Conservation (phyloP, 148 eudicot genomes). For the Fallopia convolvulus region DNA sequence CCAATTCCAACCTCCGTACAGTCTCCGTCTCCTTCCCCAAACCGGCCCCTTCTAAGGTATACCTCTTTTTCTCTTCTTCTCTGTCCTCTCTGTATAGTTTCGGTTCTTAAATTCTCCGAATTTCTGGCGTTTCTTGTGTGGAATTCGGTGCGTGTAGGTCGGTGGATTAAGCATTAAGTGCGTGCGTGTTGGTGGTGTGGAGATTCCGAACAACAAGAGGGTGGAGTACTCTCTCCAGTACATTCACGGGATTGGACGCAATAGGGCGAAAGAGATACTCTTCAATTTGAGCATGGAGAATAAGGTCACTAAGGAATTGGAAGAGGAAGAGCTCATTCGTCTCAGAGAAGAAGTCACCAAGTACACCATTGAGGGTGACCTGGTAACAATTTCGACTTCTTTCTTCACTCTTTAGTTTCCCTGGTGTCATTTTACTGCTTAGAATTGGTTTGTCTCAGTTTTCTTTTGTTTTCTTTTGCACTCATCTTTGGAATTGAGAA, state of each 20-base stretch:
- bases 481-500: not conserved
- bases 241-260: slow-evolving; percentile 56
- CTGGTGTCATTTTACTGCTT: not conserved
- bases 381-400: slow-evolving; percentile 24
- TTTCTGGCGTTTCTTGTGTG: not conserved
- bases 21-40: slow-evolving; percentile 31
- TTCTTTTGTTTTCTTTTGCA: not conserved
- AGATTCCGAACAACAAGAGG: slow-evolving; percentile 52
- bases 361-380: slow-evolving; percentile 67
- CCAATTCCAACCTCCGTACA: slow-evolving; percentile 14
- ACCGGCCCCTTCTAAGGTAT: slow-evolving; percentile 36
- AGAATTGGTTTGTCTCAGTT: not conserved
- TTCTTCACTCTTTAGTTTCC: not conserved
- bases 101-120: not conserved
- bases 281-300: slow-evolving; percentile 44
- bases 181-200: slow-evolving; percentile 64
- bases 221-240: slow-evolving; percentile 52
- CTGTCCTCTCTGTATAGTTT: not conserved
- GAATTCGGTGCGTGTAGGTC: slow-evolving; percentile 13
- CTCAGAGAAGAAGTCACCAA: slow-evolving; percentile 42
- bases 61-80: not conserved
- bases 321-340: slow-evolving; percentile 45
- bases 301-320: slow-evolving; percentile 46
- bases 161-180: slow-evolving; percentile 37
- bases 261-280: slow-evolving; percentile 41